These are phyloP conservation scores for Lasiodiplodia sp. DNA, from an alignment of 2,329 filamentous ascomycete genomes.

Conservation along the genomic window DNA sequence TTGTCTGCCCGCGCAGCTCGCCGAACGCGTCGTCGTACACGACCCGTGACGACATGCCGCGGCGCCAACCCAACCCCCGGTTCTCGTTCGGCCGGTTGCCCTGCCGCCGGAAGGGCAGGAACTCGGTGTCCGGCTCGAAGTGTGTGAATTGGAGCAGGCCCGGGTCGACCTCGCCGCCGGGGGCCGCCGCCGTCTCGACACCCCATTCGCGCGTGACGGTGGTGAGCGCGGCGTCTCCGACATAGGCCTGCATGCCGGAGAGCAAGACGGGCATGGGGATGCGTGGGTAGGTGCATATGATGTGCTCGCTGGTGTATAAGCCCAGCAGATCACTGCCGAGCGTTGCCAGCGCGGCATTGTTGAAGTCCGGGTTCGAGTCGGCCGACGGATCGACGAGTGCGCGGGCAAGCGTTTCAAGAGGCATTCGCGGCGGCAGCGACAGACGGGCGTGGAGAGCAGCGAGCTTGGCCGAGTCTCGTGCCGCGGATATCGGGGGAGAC, in stretches of 20 bases:
- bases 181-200: constrained; percentile 83
- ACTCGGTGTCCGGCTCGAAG: constrained; percentile 40
- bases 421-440: constrained; percentile 79
- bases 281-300: constrained; percentile 88
- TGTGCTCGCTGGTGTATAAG: constrained; percentile 87
- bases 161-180: constrained; percentile 89
- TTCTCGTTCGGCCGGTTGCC: constrained; percentile 38
- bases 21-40: constrained; percentile 88
- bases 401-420: constrained; percentile 83
- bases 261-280: constrained; percentile 89
- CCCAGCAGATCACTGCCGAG: constrained; percentile 84
- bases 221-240: constrained; percentile 76
- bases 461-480: constrained; percentile 82
- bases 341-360: constrained; percentile 84
- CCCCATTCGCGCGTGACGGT: constrained; percentile 86
- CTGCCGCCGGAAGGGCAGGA: constrained; percentile 35
- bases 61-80: constrained; percentile 39
- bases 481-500: constrained; percentile 73
- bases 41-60: constrained; percentile 69
- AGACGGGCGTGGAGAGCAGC: constrained; percentile 91
- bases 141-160: constrained; percentile 83
- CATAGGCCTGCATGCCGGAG: constrained; percentile 83
- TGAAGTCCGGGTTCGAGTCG: constrained; percentile 80
- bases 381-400: constrained; percentile 86
- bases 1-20: constrained; percentile 54